These are phyloP conservation scores for Euphorbia schlechtendalii DNA, from an alignment of 441 rosid genomes.

Conservation along the genomic window DNA sequence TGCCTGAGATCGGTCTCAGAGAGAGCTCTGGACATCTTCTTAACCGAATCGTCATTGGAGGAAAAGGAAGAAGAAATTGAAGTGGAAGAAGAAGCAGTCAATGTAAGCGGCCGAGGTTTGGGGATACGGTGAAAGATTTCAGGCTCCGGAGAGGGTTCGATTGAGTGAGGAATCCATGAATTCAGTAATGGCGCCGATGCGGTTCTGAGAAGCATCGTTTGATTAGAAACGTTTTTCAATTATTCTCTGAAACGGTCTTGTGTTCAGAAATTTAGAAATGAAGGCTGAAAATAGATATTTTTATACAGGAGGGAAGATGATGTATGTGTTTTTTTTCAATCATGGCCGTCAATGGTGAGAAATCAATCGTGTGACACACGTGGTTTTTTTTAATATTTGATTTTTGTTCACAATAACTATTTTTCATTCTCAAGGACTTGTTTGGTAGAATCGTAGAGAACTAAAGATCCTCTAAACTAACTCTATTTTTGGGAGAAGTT, in stretches of 20 bases:
- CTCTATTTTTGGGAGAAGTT: too few species aligned
- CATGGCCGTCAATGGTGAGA: too few species aligned
- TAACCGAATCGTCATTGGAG: constrained; percentile 18
- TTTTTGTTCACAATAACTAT: too few species aligned
- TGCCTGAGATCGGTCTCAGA: constrained; percentile 55
- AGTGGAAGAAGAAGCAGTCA: constrained; percentile 32
- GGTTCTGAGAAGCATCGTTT: constrained; percentile 57
- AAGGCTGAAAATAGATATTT: too few species aligned
- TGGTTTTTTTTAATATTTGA: too few species aligned
- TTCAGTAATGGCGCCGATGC: constrained; percentile 60
- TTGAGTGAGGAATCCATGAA: constrained; percentile 43
- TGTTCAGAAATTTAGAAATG: background rate
- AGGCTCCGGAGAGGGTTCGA: constrained; percentile 34
- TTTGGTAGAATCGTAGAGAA: too few species aligned
- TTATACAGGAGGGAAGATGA: background rate
- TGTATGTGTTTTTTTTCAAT: too few species aligned
- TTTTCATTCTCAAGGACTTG: too few species aligned
- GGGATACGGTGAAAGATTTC: constrained; percentile 33
- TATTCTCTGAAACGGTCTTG: background rate
- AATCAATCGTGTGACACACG: too few species aligned
- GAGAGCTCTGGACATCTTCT: constrained; percentile 41
- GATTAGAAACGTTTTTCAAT: too few species aligned
- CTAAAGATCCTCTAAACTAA: too few species aligned
- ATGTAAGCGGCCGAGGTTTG: constrained; percentile 28
- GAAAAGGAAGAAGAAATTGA: constrained; percentile 25